Evolutionary conservation across 2,329 filamentous ascomycete species (phyloP), one percentile per base, ranked within the genome.

Genomic region (Fusarium nanum): DNA sequence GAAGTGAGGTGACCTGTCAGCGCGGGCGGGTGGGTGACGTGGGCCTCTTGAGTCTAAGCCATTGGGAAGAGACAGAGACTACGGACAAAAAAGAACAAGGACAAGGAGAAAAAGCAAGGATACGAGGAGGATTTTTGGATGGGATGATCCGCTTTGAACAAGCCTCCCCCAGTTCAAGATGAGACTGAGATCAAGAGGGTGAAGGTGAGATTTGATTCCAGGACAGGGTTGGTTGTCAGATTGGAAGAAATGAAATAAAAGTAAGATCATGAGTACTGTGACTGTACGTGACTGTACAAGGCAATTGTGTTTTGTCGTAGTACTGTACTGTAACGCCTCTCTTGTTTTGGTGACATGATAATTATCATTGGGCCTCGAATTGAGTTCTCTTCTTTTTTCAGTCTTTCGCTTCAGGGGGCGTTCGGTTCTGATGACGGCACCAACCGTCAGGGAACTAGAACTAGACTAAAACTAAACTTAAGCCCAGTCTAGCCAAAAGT

Each of bases 11-110:
- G 67, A 63, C 68, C 69, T 74, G 72, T 75, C 72, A 74, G 70
- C 57, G 66, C 62, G 59, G 68, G 57, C 58, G 63, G 68, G 73
- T 70, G 72, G 72, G 72, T 75, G 73, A 73, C 73, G 71, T 75
- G 73, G 71, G 73, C 72, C 70, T 60, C 68, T 70, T 68, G 61
- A 68, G 55, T 60, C 68, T 70, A 60, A 71, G 55, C 67, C 64
- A 71, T 72, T 68, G 58, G 67, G 54, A 53, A 20, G 27, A 28
- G 27, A 28, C 27, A 28, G 27, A 28, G 27, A 28, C 14, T 48
- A 48, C 27, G 27, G 30, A 20, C 27, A 48, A 28, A 28, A 28
- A 28, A 30, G 27, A 20, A 37, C 34, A 30, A 20, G 46, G 46
- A 30, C 25, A 30, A 20, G 27, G 10, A 48, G n/a, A 30, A 20